These are phyloP conservation scores for Babjeviella inositovora DNA, from an alignment of 805 yeast genomes.

Conservation along the genomic window DNA sequence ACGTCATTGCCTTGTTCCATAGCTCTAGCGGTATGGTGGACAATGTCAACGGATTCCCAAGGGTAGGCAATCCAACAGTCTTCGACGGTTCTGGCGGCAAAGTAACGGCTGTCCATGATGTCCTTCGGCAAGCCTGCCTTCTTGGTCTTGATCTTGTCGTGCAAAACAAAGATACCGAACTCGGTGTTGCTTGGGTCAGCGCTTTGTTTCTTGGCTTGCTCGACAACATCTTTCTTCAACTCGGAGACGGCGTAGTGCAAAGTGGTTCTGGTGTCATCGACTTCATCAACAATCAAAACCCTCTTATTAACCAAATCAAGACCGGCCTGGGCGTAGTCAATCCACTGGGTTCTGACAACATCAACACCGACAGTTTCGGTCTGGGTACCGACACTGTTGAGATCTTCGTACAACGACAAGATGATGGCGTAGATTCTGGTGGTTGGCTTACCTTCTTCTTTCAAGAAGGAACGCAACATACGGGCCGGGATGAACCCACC, in stretches of 20 bases:
- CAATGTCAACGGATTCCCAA: conserved; percentile 72
- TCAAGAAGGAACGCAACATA: conserved; percentile 83
- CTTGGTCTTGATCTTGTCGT: conserved; percentile 60
- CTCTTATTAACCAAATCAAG: conserved; percentile 51
- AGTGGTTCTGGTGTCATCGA: conserved; percentile 77
- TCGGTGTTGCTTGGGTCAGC: conserved; percentile 35
- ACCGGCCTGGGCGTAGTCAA: conserved; percentile 54
- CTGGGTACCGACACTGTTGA: conserved; percentile 39
- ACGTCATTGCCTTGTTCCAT: conserved; percentile 67
- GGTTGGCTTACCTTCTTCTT: conserved; percentile 76
- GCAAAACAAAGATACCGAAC: conserved; percentile 65
- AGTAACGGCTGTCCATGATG: conserved; percentile 42
- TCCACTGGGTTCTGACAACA: conserved; percentile 74
- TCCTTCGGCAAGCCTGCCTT: conserved; percentile 56
- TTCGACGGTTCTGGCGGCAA: conserved; percentile 62
- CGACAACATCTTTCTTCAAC: conserved; percentile 52
- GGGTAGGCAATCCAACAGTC: conserved; percentile 82
- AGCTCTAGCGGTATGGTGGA: conserved; percentile 55
- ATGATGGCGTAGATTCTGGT: conserved; percentile 92
- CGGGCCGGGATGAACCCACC: conserved; percentile 98
- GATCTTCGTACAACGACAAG: conserved; percentile 77
- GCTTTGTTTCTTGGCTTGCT: conserved; percentile 37
- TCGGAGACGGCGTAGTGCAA: conserved; percentile 67
- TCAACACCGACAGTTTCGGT: conserved; percentile 41
- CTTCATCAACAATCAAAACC: conserved; percentile 67